These are phyloP conservation scores for Penicillium thymicola DNA, from an alignment of 2,329 filamentous ascomycete genomes.

Conservation along the genomic window DNA sequence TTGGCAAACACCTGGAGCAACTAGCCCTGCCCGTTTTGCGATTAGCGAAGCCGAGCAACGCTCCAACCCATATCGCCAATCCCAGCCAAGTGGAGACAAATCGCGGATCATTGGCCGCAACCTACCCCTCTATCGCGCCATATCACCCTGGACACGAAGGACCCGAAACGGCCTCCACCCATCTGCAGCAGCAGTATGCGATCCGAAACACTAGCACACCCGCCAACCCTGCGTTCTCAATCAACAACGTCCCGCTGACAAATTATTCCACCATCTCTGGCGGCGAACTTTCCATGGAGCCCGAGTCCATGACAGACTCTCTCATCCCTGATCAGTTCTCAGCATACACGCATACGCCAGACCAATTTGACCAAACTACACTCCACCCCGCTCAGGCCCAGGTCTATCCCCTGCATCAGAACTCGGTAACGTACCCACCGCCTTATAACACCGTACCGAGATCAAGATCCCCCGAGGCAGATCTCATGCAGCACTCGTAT, in stretches of 20 bases:
- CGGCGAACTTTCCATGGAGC: slow-evolving; percentile 27
- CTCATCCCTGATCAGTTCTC: slow-evolving; percentile 15
- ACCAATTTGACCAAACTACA: slow-evolving; percentile 14
- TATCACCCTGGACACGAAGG: slow-evolving; percentile 1
- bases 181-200: slow-evolving; percentile 15
- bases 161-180: neutral
- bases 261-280: slow-evolving; percentile 25
- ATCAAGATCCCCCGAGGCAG: slow-evolving; percentile 17
- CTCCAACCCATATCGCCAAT: slow-evolving; percentile 19
- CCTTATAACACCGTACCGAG: slow-evolving; percentile 31
- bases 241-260: slow-evolving; percentile 10
- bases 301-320: slow-evolving; percentile 24
- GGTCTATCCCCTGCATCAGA: slow-evolving; percentile 29
- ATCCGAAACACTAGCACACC: slow-evolving; percentile 10
- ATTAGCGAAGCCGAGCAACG: slow-evolving; percentile 44
- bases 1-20: slow-evolving; percentile 92
- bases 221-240: slow-evolving; percentile 6
- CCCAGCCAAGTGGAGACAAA: neutral
- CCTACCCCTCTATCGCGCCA: neutral
- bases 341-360: slow-evolving; percentile 11
- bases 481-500: slow-evolving; percentile 23
- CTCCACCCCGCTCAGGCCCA: slow-evolving; percentile 17
- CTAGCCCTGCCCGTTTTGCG: slow-evolving; percentile 76
- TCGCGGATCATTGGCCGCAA: neutral
- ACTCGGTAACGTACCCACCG: slow-evolving; percentile 34